These are phyloP conservation scores for Posidonia oceanica DNA, from an alignment of 116 monocot genomes.

Conservation along the genomic window DNA sequence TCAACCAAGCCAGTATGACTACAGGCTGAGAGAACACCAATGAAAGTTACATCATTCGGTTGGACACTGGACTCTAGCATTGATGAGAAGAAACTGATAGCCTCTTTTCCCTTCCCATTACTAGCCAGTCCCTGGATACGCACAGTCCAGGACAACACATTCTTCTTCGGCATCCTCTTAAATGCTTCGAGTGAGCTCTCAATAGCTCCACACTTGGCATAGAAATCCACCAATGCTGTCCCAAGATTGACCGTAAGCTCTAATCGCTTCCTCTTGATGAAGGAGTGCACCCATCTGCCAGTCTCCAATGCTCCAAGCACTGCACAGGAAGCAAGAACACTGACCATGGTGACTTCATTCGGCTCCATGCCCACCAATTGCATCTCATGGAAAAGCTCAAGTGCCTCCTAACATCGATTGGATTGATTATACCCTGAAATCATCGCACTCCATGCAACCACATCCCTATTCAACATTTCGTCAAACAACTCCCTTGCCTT, in stretches of 20 bases:
- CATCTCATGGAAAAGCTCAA: conserved; percentile 54
- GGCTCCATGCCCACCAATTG: conserved; percentile 37
- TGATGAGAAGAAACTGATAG: conserved; percentile 26
- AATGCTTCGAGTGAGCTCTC: conserved; percentile 28
- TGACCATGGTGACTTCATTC: conserved; percentile 72
- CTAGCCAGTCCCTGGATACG: conserved; percentile 52
- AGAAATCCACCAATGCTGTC: conserved; percentile 56
- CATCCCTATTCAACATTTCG: conserved; percentile 38
- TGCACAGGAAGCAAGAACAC: conserved; percentile 59
- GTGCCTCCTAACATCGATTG: conserved; percentile 38
- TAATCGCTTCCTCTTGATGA: conserved; percentile 28
- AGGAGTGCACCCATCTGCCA: conserved; percentile 71
- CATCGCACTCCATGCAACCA: conserved; percentile 79
- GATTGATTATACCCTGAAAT: conserved; percentile 56
- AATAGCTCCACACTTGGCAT: conserved; percentile 68
- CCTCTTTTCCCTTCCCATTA: conserved; percentile 48
- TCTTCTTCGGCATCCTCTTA: conserved; percentile 33
- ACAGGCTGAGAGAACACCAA: conserved; percentile 53
- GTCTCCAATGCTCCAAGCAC: conserved; percentile 62
- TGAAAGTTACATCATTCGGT: conserved; percentile 60
- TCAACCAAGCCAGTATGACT: conserved; percentile 51
- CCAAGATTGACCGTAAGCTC: conserved; percentile 52
- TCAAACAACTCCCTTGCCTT: conserved; percentile 43
- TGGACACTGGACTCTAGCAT: conserved; percentile 35
- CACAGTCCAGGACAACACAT: conserved; percentile 51